Evolutionary conservation across 1,284 basidiomycete genomes (phyloP).

Genomic region (Leucoagaricus sp.): DNA sequence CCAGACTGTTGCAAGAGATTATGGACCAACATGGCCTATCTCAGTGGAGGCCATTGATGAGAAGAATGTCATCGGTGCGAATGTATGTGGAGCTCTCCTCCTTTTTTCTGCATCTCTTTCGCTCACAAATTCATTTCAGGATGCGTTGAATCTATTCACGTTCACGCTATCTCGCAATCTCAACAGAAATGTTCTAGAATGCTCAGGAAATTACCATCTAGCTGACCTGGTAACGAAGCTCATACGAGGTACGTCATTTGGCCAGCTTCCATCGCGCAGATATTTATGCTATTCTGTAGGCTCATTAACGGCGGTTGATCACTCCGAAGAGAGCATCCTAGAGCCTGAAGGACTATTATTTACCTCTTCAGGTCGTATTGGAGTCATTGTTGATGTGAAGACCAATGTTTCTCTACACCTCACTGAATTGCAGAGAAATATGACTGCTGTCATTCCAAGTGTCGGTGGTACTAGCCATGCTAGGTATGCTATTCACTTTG

Average conservation of each 20-base stretch:
- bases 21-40: constrained; percentile 74
- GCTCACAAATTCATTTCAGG: constrained; percentile 37
- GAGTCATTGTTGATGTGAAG: constrained; percentile 71
- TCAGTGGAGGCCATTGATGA: constrained; percentile 55
- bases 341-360: constrained; percentile 73
- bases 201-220: constrained; percentile 64
- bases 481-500: constrained; percentile 44
- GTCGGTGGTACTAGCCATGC: constrained; percentile 67
- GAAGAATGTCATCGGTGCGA: constrained; percentile 70
- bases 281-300: constrained; percentile 33
- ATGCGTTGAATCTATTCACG: constrained; percentile 76
- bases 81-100: no score
- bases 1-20: constrained; percentile 71
- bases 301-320: constrained; percentile 39
- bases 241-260: constrained; percentile 49
- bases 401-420: constrained; percentile 62
- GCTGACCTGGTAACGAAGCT: constrained; percentile 76
- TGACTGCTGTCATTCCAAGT: constrained; percentile 56
- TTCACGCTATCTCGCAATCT: constrained; percentile 50
- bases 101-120: background rate
- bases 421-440: constrained; percentile 78
- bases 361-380: constrained; percentile 81
- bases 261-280: no score
- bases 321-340: constrained; percentile 38
- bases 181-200: constrained; percentile 49